These are phyloP conservation scores for Russula sp. DNA, from an alignment of 768 basidiomycete genomes.

Conservation along the genomic window DNA sequence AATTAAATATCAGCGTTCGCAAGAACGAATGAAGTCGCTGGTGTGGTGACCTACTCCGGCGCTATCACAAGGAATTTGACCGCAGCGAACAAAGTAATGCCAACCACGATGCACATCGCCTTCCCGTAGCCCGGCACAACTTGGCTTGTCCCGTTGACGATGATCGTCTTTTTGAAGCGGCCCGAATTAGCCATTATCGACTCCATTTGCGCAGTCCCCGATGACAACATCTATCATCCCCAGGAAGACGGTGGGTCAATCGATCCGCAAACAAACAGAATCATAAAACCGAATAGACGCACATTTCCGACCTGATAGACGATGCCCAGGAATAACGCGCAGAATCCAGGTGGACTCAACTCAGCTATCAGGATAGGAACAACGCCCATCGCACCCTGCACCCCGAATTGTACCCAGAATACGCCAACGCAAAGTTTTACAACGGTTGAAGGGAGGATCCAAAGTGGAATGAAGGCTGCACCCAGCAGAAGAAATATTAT, in stretches of 20 bases:
- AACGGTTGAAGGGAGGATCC: slow-evolving; percentile 42
- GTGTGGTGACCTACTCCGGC: slow-evolving; percentile 49
- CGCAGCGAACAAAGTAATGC: slow-evolving; percentile 71
- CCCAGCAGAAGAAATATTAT: slow-evolving; percentile 32
- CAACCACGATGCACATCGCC: slow-evolving; percentile 83
- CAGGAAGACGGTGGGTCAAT: neutral
- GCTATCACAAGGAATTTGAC: slow-evolving; percentile 71
- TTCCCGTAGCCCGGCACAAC: slow-evolving; percentile 39
- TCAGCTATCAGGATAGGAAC: slow-evolving; percentile 41
- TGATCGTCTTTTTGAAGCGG: slow-evolving; percentile 34
- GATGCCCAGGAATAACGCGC: slow-evolving; percentile 40
- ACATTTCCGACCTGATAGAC: slow-evolving; percentile 39
- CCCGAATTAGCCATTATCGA: slow-evolving; percentile 35
- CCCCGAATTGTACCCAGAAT: slow-evolving; percentile 42
- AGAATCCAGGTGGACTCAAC: slow-evolving; percentile 42
- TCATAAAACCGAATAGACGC: neutral
- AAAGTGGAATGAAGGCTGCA: slow-evolving; percentile 33
- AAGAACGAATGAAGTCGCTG: neutral
- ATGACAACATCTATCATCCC: slow-evolving; percentile 35
- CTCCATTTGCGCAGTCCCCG: slow-evolving; percentile 43
- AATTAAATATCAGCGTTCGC: neutral
- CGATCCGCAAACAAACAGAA: neutral
- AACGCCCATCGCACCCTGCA: slow-evolving; percentile 34
- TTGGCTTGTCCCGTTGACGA: neutral
- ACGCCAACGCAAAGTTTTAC: slow-evolving; percentile 38